Evolutionary conservation across 371 early-diverging fungal species (phyloP), one percentile per base, ranked within the genome.

Genomic region (Rhizomucor miehei): DNA sequence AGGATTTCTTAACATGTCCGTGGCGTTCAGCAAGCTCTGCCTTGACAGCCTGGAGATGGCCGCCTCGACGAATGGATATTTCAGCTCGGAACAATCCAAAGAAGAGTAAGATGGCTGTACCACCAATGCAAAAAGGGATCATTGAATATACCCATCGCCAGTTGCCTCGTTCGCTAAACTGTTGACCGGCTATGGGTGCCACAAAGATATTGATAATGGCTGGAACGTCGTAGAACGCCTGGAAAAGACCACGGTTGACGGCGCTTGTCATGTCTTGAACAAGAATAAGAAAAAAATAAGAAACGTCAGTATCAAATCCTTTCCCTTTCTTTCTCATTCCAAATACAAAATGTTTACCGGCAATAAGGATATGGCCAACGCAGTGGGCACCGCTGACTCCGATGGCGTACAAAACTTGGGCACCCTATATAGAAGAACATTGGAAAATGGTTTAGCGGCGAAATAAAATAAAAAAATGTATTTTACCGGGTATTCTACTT

Each of bases 321-420:
- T n/a, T n/a, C n/a, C n/a, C n/a, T n/a, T n/a, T n/a, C n/a, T n/a
- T n/a, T n/a, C n/a, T n/a, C n/a, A n/a, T n/a, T n/a, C n/a, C n/a
- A n/a, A n/a, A n/a, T n/a, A n/a, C n/a, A n/a, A n/a, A n/a, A 17
- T 44, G 8, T 9, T 45, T 67, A 72, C 72, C 73, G n/a, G 70
- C 72, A 57, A 77, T 71, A 35, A 77, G 57, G 38, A 77, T 63
- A 25, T 69, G 74, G 13, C 72, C 72, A 19, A 77, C 44, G 21
- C 69, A 60, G 21, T n/a, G n/a, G n/a, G n/a, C n/a, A n/a, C n/a
- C n/a, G n/a, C n/a, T n/a, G n/a, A n/a, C n/a, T n/a, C n/a, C n/a
- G n/a, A n/a, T n/a, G n/a, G n/a, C n/a, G n/a, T n/a, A n/a, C n/a
- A n/a, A n/a, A n/a, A n/a, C n/a, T n/a, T n/a, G n/a, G n/a, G n/a